phyloP scores from a whole-genome alignment of 129 eudicot species.

The Centella asiatica region DNA sequence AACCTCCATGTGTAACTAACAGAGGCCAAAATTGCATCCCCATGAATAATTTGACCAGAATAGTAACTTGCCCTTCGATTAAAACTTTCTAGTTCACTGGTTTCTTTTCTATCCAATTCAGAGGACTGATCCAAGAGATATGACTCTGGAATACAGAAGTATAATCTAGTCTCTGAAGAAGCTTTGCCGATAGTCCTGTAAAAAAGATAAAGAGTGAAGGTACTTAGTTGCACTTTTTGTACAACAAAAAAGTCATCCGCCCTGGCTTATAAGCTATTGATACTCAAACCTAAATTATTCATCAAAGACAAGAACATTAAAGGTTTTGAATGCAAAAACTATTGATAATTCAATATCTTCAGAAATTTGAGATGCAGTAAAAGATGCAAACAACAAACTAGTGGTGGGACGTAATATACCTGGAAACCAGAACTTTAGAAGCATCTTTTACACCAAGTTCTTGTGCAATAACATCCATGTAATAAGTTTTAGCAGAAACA shows the following conservation, averaged over 20 bases:
- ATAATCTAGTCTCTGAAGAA: constrained; percentile 80
- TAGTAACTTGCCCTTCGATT: constrained; percentile 82
- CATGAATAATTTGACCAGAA: constrained; percentile 55
- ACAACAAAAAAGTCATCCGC: background rate
- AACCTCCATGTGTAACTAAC: constrained; percentile 84
- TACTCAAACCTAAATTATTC: no score
- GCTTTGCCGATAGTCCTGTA: constrained; percentile 82
- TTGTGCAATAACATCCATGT: constrained; percentile 75
- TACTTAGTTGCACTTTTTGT: background rate
- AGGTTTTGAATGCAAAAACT: no score
- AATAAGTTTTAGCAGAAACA: constrained; percentile 45
- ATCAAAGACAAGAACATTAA: no score
- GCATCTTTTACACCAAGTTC: constrained; percentile 71
- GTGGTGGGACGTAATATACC: constrained; percentile 36
- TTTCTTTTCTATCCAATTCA: constrained; percentile 16
- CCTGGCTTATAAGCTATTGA: background rate
- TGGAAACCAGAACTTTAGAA: constrained; percentile 61
- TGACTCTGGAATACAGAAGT: constrained; percentile 40
- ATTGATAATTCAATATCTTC: background rate
- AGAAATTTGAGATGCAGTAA: background rate
- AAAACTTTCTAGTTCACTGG: constrained; percentile 18
- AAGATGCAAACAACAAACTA: background rate
- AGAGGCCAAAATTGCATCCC: constrained; percentile 82
- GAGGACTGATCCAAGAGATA: constrained; percentile 12
- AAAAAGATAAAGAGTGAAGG: constrained; percentile 13